These are phyloP conservation scores for Fusarium agapanthi DNA, from an alignment of 2,329 filamentous ascomycete species.

Conservation along the genomic window DNA sequence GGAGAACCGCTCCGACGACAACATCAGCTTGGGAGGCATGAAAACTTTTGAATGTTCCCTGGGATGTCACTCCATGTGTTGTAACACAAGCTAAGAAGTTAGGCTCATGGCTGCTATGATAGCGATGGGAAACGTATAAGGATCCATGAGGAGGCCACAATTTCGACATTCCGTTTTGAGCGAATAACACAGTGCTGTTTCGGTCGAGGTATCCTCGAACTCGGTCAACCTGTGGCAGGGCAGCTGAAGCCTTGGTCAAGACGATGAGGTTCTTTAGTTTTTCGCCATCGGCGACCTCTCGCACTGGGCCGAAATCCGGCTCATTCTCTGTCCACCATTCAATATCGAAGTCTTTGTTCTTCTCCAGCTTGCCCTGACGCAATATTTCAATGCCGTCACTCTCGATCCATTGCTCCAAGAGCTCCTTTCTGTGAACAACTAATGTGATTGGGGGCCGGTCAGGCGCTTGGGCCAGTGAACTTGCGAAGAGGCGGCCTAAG, in stretches of 20 bases:
- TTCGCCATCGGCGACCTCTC: slow-evolving; percentile 51
- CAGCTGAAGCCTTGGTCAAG: slow-evolving; percentile 76
- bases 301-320: slow-evolving; percentile 48
- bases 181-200: slow-evolving; percentile 78
- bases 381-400: slow-evolving; percentile 56
- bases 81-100: slow-evolving; percentile 76
- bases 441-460: slow-evolving; percentile 79
- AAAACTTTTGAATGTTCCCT: slow-evolving; percentile 59
- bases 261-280: slow-evolving; percentile 78
- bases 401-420: slow-evolving; percentile 58
- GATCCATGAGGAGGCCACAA: slow-evolving; percentile 63
- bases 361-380: slow-evolving; percentile 45
- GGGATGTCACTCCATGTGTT: slow-evolving; percentile 64
- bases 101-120: slow-evolving; percentile 56
- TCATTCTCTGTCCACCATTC: slow-evolving; percentile 63
- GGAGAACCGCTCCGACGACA: slow-evolving; percentile 57
- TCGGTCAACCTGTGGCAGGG: slow-evolving; percentile 66
- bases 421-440: slow-evolving; percentile 71
- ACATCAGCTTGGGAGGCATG: slow-evolving; percentile 62
- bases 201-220: slow-evolving; percentile 69
- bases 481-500: slow-evolving; percentile 81
- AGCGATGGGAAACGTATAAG: slow-evolving; percentile 54
- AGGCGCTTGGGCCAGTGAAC: slow-evolving; percentile 68
- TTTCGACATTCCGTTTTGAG: slow-evolving; percentile 88
- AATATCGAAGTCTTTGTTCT: slow-evolving; percentile 54